A percentile compares a stretch with the other conserved stretches of the same genome.
phyloP scores from a whole-genome alignment of 1,284 basidiomycete species.

The Malassezia cuniculi region DNA sequence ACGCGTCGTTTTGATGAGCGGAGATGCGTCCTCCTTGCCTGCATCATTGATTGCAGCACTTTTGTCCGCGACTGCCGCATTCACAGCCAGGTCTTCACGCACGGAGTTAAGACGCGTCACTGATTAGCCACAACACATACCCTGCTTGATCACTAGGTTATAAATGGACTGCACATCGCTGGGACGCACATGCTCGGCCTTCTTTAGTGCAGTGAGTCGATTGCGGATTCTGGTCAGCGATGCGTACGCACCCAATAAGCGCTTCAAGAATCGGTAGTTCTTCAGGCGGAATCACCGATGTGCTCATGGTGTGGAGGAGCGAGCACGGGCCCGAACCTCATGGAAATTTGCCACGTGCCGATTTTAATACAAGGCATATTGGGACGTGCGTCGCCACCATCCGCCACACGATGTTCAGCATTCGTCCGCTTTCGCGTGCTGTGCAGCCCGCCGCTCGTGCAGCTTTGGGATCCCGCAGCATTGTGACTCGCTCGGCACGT shows the following conservation, averaged over 20 bases:
- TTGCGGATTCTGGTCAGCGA: slow-evolving; percentile 65
- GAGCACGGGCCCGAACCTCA: too few relatives aligned
- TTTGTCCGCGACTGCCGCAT: slow-evolving; percentile 19
- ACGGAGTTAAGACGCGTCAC: slow-evolving; percentile 85
- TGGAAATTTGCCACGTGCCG: too few relatives aligned
- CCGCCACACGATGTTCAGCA: too few relatives aligned
- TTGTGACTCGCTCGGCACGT: too few relatives aligned
- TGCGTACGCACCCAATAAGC: slow-evolving; percentile 63
- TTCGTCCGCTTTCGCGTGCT: too few relatives aligned
- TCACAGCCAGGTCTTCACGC: too few relatives aligned
- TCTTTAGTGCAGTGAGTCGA: slow-evolving; percentile 66
- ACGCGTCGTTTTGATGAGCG: slow-evolving; percentile 28
- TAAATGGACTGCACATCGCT: slow-evolving; percentile 88
- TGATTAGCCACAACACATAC: slow-evolving; percentile 50
- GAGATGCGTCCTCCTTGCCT: slow-evolving; percentile 4
- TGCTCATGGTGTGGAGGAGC: too few relatives aligned
- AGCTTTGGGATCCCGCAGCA: too few relatives aligned
- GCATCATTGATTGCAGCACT: slow-evolving; percentile 8
- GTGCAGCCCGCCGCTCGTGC: too few relatives aligned
- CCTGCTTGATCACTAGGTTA: slow-evolving; percentile 85
- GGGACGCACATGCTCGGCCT: slow-evolving; percentile 74
- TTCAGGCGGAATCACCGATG: slow-evolving; percentile 46
- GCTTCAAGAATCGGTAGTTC: slow-evolving; percentile 86
- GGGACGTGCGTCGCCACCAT: too few relatives aligned
- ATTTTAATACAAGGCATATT: too few relatives aligned